Percentiles rank a stretch among this genome's conserved stretches.
phyloP scores from a whole-genome alignment of 2,329 filamentous ascomycete genomes.

The Bimuria novae-zelandiae region DNA sequence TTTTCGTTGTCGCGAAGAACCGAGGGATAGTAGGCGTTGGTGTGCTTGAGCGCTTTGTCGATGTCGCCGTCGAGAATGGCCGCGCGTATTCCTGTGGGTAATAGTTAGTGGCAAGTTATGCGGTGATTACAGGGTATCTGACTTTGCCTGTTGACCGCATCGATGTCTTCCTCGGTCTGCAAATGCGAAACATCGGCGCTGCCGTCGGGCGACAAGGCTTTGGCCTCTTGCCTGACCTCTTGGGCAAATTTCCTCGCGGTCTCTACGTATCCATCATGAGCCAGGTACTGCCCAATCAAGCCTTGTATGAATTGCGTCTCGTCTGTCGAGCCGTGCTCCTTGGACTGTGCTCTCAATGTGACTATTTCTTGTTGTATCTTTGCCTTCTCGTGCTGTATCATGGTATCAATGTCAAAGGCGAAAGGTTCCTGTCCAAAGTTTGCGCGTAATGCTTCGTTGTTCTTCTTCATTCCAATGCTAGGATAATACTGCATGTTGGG shows the following conservation, averaged over 20 bases:
- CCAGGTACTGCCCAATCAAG: slow-evolving; percentile 84
- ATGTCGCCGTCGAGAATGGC: slow-evolving; percentile 92
- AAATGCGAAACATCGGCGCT: slow-evolving; percentile 57
- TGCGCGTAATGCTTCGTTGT: slow-evolving; percentile 60
- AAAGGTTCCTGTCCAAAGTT: slow-evolving; percentile 76
- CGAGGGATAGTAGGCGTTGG: slow-evolving; percentile 74
- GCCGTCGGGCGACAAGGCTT: slow-evolving; percentile 65
- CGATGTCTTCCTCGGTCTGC: slow-evolving; percentile 77
- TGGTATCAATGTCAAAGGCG: slow-evolving; percentile 85
- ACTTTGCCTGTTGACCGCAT: slow-evolving; percentile 88
- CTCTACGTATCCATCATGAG: slow-evolving; percentile 94
- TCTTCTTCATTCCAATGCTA: slow-evolving; percentile 69
- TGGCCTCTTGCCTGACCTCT: slow-evolving; percentile 76
- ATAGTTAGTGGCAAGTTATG: slow-evolving; percentile 11
- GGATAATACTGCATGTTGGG: slow-evolving; percentile 67
- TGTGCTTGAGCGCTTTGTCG: slow-evolving; percentile 84
- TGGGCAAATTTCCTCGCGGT: slow-evolving; percentile 86
- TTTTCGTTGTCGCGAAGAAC: slow-evolving; percentile 81
- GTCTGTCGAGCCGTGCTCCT: slow-evolving; percentile 51
- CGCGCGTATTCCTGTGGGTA: slow-evolving; percentile 72
- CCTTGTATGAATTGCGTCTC: slow-evolving; percentile 83
- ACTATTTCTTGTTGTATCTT: slow-evolving; percentile 42
- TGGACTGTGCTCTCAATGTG: slow-evolving; percentile 20
- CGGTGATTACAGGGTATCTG: slow-evolving; percentile 40
- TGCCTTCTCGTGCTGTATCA: slow-evolving; percentile 59